A percentile compares a stretch with the other conserved stretches of the same genome.
These are phyloP conservation scores for Ophiostoma sp. DNA, from an alignment of 2,329 filamentous ascomycete genomes.

Conservation along the genomic window DNA sequence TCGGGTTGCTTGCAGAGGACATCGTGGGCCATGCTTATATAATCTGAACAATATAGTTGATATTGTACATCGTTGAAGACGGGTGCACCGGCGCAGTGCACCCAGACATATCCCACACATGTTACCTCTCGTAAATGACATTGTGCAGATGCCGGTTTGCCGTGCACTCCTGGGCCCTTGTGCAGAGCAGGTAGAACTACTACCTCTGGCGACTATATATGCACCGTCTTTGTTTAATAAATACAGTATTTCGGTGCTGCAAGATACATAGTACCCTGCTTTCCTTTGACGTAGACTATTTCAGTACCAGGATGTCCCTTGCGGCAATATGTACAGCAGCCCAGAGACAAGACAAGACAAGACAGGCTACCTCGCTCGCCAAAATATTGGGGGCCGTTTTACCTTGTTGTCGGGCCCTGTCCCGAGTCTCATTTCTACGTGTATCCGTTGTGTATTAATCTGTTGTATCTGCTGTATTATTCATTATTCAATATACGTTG, in stretches of 20 bases:
- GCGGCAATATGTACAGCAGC: neutral
- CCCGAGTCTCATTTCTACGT: conserved; percentile 13
- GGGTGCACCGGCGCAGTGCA: no score
- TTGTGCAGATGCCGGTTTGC: neutral
- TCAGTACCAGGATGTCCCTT: neutral
- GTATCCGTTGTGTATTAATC: neutral
- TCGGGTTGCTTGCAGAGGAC: no score
- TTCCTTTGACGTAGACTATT: neutral
- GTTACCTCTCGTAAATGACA: neutral
- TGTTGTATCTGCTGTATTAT: conserved; percentile 5
- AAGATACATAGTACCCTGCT: no score
- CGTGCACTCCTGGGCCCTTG: neutral
- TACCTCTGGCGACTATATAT: neutral
- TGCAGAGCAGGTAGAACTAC: neutral
- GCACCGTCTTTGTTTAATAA: no score
- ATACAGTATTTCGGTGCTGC: no score
- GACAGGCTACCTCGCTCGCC: neutral
- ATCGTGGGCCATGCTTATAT: neutral
- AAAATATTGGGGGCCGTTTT: conserved; percentile 22
- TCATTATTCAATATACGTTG: conserved; percentile 7
- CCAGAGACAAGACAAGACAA: neutral
- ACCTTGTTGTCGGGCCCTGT: conserved; percentile 21
- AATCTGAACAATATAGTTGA: neutral
- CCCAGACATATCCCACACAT: neutral
- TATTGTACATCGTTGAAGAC: neutral